phyloP scores from a whole-genome alignment of 768 basidiomycete genomes.

The Gloeostereum incarnatum region DNA sequence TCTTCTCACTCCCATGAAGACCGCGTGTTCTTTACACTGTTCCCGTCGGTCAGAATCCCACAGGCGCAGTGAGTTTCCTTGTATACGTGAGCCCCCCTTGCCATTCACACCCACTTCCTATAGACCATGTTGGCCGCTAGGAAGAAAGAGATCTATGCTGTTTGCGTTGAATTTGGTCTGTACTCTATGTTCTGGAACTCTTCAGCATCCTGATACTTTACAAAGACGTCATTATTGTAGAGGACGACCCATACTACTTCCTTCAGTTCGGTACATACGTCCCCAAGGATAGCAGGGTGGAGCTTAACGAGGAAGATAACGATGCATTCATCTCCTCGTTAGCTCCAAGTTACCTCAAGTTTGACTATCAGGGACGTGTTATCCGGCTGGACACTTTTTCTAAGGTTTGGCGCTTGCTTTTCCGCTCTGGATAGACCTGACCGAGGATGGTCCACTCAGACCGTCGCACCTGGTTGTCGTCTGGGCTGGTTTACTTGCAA shows the following conservation, averaged over 20 bases:
- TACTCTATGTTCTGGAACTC: not conserved
- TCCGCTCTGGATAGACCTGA: not conserved
- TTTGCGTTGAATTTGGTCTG: slow-evolving; percentile 73
- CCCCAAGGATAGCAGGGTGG: slow-evolving; percentile 26
- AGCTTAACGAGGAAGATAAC: slow-evolving; percentile 22
- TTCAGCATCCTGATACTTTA: not conserved
- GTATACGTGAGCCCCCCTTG: not conserved
- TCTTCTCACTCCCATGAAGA: slow-evolving; percentile 20
- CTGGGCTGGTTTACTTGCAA: slow-evolving; percentile 78
- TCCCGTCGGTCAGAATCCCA: slow-evolving; percentile 82
- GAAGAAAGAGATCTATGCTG: slow-evolving; percentile 74
- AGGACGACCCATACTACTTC: slow-evolving; percentile 78
- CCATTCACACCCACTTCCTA: not conserved
- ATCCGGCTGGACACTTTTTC: slow-evolving; percentile 77
- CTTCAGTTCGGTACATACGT: slow-evolving; percentile 53
- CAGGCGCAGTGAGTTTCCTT: slow-evolving; percentile 45
- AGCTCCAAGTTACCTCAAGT: slow-evolving; percentile 54
- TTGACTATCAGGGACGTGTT: slow-evolving; percentile 77
- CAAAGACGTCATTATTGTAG: slow-evolving; percentile 65
- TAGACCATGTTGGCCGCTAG: slow-evolving; percentile 53
- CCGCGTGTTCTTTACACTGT: slow-evolving; percentile 70
- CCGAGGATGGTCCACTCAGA: slow-evolving; percentile 28
- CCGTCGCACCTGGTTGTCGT: slow-evolving; percentile 68
- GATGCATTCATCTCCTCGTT: slow-evolving; percentile 42
- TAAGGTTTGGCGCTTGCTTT: slow-evolving; percentile 32